Evolutionary conservation across 2,329 filamentous ascomycete species (phyloP), one percentile per base, ranked within the genome.

Genomic region (Aspergillus chevalieri): DNA sequence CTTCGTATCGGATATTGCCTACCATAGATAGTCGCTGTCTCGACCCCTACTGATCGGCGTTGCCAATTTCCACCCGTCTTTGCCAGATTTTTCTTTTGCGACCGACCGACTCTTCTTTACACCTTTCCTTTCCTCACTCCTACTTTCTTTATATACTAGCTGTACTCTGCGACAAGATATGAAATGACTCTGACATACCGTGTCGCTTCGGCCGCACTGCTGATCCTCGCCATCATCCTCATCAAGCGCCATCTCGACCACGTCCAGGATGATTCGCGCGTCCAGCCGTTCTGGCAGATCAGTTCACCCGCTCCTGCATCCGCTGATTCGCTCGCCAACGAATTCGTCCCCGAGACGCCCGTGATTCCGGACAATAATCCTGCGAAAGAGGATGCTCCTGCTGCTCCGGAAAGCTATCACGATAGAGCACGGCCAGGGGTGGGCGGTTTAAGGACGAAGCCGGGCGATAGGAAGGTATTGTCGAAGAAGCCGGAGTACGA

Each of bases 271-370:
- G 48, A 49, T 38, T 51, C 54, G 44, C 52, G 47, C 12, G 54
- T 62, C n/a, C 53, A 52, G 38, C 57, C 58, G 12, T 54, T 63
- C 53, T 65, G 60, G 63, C 57, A 52, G 26, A 64, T 62, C 53
- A 59, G 59, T 30, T 55, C 34, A 43, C 44, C 48, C 43, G 9
- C 15, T 2, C 22, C 21, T 22, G 7, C 15, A 14, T n/a, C 43
- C 3, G n/a, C 36, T 17, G 22, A 3, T n/a, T 22, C 22, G 19
- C 17, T 14, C 36, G 36, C 36, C 6, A 30, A 38, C n/a, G 30
- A 22, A 12, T 19, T n/a, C n/a, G 24, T 30, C 5, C 17, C 24
- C 17, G n/a, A 21, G 15, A 19, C 14, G 24, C 44, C 17, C 3
- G 17, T 21, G 12, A 7, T 42, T 14, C 14, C 39, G 9, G 17